Conservation (phyloP, 2,329 filamentous ascomycete species). For the Coleophoma cylindrospora region DNA sequence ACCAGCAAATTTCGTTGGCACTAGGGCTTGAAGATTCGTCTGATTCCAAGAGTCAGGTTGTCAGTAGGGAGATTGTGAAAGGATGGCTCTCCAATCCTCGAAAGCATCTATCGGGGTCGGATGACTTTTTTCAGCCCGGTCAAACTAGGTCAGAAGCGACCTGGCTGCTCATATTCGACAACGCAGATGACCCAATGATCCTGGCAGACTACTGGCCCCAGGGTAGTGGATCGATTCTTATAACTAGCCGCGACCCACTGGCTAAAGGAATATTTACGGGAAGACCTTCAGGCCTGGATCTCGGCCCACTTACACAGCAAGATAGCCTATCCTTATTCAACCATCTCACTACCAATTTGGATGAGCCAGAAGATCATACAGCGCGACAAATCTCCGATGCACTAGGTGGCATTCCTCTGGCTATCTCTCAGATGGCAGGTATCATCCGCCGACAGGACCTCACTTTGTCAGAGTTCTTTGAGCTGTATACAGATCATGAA, state of each 20-base stretch:
- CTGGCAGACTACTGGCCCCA: conserved; percentile 14
- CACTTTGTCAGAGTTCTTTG: not conserved
- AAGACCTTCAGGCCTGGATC: no score
- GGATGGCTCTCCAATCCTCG: conserved; percentile 5
- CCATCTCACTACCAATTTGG: no score
- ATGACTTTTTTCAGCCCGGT: not conserved
- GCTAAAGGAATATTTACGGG: no score
- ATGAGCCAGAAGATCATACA: no score
- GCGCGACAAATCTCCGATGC: conserved; percentile 1
- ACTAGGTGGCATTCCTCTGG: conserved; percentile 5
- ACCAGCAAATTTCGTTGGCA: not conserved
- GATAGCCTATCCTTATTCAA: no score
- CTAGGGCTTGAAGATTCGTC: conserved; percentile 1
- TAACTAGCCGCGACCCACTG: conserved; percentile 10
- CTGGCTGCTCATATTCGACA: conserved; percentile 21
- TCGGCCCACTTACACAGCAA: no score
- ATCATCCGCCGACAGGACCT: conserved; percentile 2
- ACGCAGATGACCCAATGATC: conserved; percentile 15
- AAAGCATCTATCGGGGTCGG: no score
- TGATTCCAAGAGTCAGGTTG: not conserved
- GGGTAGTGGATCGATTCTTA: conserved; percentile 10
- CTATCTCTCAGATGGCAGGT: conserved; percentile 7
- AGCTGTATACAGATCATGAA: not conserved
- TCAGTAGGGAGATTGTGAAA: conserved; percentile 1
- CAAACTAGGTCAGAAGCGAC: conserved; percentile 3